phyloP scores from a whole-genome alignment of 148 eudicot genomes.

The Pharnaceum exiguum region DNA sequence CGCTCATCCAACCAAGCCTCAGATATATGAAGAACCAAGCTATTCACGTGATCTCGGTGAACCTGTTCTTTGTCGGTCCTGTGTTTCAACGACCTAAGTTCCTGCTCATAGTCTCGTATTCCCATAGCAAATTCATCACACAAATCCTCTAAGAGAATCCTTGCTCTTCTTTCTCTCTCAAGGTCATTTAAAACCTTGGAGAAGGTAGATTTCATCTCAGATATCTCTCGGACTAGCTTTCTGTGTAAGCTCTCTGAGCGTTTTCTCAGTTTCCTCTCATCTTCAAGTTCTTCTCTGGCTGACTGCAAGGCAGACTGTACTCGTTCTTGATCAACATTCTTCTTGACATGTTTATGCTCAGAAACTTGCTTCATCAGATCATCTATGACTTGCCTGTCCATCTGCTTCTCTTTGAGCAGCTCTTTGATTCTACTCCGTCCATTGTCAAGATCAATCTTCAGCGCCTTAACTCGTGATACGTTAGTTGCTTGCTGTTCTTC shows the following conservation, averaged over 20 bases:
- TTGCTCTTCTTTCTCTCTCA: constrained; percentile 60
- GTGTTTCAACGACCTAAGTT: constrained; percentile 48
- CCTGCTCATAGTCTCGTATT: constrained; percentile 68
- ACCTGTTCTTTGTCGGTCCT: constrained; percentile 39
- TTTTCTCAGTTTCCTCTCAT: constrained; percentile 59
- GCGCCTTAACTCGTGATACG: constrained; percentile 43
- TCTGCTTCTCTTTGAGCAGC: constrained; percentile 59
- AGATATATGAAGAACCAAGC: constrained; percentile 66
- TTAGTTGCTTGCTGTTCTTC: constrained; percentile 77
- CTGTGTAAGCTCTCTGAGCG: constrained; percentile 64
- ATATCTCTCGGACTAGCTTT: constrained; percentile 64
- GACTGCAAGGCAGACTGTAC: constrained; percentile 47
- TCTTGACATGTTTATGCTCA: constrained; percentile 30
- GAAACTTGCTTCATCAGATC: constrained; percentile 44
- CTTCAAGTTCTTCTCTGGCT: constrained; percentile 54
- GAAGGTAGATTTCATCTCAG: constrained; percentile 49
- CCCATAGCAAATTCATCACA: constrained; percentile 87
- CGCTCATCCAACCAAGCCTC: constrained; percentile 96
- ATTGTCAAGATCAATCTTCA: constrained; percentile 54
- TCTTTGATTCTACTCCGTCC: constrained; percentile 43
- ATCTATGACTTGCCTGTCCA: constrained; percentile 48
- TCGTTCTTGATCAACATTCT: constrained; percentile 48
- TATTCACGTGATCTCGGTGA: constrained; percentile 42
- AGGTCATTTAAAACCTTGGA: constrained; percentile 51
- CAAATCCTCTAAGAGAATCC: constrained; percentile 65